Base-by-base conservation (phyloP, 2,329 filamentous ascomycete genomes). In the Aureobasidium sp. region DNA sequence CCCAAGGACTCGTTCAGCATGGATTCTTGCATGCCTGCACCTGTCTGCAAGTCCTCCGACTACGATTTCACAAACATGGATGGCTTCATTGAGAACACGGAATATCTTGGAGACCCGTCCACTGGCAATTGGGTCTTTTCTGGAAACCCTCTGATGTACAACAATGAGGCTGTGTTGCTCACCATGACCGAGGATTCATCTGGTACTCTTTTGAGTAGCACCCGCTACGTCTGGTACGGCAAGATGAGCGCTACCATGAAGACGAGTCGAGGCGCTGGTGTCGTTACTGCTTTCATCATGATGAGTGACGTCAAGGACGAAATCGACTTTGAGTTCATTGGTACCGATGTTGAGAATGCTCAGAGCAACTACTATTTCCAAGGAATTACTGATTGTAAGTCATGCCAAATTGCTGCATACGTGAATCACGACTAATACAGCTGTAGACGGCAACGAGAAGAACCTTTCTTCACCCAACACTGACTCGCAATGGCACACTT, bases 281-380 rank as follows among this genome's bases (percentile, higher is more conserved):
- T 99, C 26, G 89, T 99, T n/a, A 95, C 92, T 1, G 93, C 92
- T 34, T 99, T 99, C 73, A 99, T 99, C 74, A 81, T 97, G 71
- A 85, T 97, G 75, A 92, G 89, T 39, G 93, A 97, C 71, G 89
- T 95, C 71, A 96, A 97, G 82, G 94, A 99, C 72, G 94, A 99
- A 77, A 96, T 99, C 70, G 94, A 99, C 78, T 97, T 91, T 73
- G 94, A 99, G 75, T 97, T 89, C 74, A 84, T 99, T 61, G 94
- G 94, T 67, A 83, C 83, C 48, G 90, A 97, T 71, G 80, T 96
- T 65, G 72, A 80, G 51, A 84, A 82, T 65, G 90, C 88, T 20
- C 92, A 99, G 79, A 94, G 92, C 73, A 99, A 99, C 79, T 99
- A 87, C 81, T 99, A 97, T 78, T 97, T 88, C 78, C 92, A 97